These are phyloP conservation scores for Dipodascus albidus DNA, from an alignment of 805 yeast species.

Conservation along the genomic window DNA sequence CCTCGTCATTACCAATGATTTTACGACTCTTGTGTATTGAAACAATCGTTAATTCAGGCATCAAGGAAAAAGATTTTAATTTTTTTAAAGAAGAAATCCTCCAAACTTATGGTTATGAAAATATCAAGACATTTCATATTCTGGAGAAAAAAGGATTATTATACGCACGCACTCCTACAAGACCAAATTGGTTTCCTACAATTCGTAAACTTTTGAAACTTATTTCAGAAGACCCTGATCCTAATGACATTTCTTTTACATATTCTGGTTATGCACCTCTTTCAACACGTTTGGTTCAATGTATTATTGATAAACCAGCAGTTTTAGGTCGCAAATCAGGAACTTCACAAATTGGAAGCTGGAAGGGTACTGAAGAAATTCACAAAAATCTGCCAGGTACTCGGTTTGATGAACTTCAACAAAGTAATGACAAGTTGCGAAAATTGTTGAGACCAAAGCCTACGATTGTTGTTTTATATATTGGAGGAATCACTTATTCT, in stretches of 20 bases:
- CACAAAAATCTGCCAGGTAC: constrained; percentile 27
- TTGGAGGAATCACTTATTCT: constrained; percentile 83
- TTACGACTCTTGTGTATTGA: constrained; percentile 46
- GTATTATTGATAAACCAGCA: constrained; percentile 42
- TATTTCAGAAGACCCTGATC: constrained; percentile 27
- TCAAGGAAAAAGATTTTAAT: constrained; percentile 52
- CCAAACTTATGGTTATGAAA: constrained; percentile 53
- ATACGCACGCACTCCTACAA: constrained; percentile 23
- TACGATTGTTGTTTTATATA: constrained; percentile 38
- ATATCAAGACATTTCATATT: constrained; percentile 36
- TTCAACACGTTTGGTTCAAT: constrained; percentile 54
- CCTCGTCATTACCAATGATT: constrained; percentile 32
- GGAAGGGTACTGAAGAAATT: constrained; percentile 32
- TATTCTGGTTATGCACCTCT: constrained; percentile 80
- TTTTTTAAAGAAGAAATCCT: constrained; percentile 42
- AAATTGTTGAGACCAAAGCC: constrained; percentile 22
- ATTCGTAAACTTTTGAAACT: constrained; percentile 32
- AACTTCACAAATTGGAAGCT: constrained; percentile 18
- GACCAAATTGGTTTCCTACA: constrained; percentile 28
- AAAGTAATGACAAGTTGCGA: constrained; percentile 21
- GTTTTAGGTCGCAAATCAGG: constrained; percentile 6
- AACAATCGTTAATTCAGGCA: constrained; percentile 55
- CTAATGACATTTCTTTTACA: constrained; percentile 45
- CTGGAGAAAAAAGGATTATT: constrained; percentile 40
- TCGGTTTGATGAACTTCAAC: constrained; percentile 23